These are phyloP conservation scores for Eucalyptus cloeziana DNA, from an alignment of 345 rosid species.

Conservation along the genomic window DNA sequence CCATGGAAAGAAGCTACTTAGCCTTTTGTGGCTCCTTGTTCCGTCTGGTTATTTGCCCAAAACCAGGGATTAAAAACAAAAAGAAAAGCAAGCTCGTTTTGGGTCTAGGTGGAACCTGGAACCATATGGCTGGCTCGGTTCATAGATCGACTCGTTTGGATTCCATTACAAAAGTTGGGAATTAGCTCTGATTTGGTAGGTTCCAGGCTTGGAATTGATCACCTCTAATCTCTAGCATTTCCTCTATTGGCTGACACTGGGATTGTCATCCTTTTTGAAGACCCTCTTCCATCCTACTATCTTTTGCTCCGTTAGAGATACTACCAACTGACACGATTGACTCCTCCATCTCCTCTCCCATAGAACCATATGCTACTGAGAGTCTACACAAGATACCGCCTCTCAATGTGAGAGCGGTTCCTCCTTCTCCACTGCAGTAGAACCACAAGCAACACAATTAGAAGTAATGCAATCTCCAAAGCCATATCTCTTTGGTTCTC, in stretches of 20 bases:
- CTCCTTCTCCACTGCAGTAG: neutral
- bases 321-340: neutral
- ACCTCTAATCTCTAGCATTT: neutral
- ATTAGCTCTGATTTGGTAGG: neutral
- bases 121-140: neutral
- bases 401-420: neutral
- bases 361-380: neutral
- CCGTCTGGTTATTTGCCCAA: neutral
- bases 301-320: neutral
- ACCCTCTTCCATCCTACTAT: neutral
- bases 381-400: neutral
- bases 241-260: neutral
- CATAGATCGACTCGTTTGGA: neutral
- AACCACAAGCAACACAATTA: neutral
- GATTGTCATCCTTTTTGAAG: neutral
- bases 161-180: neutral
- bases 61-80: neutral
- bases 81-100: neutral
- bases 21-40: slow-evolving; percentile 15
- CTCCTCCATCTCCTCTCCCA: neutral
- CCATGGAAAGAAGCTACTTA: neutral
- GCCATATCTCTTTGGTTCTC: neutral
- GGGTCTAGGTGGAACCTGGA: neutral
- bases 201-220: neutral
- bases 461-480: neutral